These are phyloP conservation scores for Pulveroboletus frians DNA, from an alignment of 768 basidiomycete species.

Conservation along the genomic window DNA sequence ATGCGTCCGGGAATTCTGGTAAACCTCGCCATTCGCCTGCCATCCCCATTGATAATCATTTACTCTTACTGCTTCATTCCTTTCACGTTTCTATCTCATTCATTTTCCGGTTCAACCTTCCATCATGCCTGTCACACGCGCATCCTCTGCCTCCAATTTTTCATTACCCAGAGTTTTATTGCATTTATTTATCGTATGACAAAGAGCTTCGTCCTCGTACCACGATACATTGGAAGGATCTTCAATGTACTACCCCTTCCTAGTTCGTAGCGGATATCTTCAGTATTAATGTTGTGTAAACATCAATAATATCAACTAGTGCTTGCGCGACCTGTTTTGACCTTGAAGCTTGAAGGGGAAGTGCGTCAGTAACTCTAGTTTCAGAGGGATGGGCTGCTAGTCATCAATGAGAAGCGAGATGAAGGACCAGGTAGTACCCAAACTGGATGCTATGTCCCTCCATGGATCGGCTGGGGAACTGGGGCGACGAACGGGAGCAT, in stretches of 20 bases:
- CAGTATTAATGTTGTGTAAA: slow-evolving; percentile 32
- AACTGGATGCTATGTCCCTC: not conserved
- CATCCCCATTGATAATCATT: slow-evolving; percentile 3
- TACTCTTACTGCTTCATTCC: slow-evolving; percentile 16
- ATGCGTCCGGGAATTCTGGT: slow-evolving; percentile 56
- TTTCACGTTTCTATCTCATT: slow-evolving; percentile 8
- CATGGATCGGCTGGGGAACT: not conserved
- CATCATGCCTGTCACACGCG: not conserved
- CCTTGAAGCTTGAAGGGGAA: not conserved
- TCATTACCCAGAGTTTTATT: slow-evolving; percentile 10
- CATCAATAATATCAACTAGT: slow-evolving; percentile 29
- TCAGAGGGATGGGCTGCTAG: not conserved
- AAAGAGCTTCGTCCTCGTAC: slow-evolving; percentile 15
- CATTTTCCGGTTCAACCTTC: slow-evolving; percentile 4
- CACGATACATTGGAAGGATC: slow-evolving; percentile 21
- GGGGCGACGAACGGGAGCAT: not conserved
- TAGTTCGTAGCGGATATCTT: slow-evolving; percentile 23
- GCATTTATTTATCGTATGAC: slow-evolving; percentile 19
- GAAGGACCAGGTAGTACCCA: not conserved
- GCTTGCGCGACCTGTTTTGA: slow-evolving; percentile 9
- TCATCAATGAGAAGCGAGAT: not conserved
- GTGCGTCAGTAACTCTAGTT: too few relatives aligned
- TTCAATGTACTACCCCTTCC: slow-evolving; percentile 28
- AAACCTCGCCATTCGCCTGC: slow-evolving; percentile 8
- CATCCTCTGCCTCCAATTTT: slow-evolving; percentile 6